Percentiles rank a stretch among this genome's conserved stretches.
phyloP scores from a whole-genome alignment of 257 asterid genomes.

The Linderniella brevidens region DNA sequence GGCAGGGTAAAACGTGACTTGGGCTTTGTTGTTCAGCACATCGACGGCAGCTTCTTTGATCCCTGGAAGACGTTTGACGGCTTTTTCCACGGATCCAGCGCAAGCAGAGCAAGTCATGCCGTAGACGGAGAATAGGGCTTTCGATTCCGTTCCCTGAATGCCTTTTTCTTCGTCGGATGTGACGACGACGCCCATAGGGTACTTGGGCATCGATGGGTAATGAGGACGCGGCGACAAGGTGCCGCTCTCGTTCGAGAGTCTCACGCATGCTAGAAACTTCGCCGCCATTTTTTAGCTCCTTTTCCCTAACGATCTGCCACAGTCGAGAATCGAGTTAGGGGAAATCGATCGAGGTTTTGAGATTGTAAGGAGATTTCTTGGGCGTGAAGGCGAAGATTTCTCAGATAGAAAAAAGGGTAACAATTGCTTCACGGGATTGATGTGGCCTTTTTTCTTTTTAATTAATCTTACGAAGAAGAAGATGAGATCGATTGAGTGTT shows the following conservation, averaged over 20 bases:
- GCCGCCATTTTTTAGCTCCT: constrained; percentile 19
- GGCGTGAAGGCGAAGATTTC: no score
- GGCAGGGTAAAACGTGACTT: background rate
- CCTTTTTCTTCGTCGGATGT: constrained; percentile 26
- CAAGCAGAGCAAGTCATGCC: constrained; percentile 96
- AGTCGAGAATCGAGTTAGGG: no score
- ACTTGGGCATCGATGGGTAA: constrained; percentile 36
- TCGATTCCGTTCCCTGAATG: constrained; percentile 25
- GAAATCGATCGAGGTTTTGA: no score
- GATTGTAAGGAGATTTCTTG: no score
- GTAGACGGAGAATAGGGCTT: constrained; percentile 40
- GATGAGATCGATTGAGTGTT: no score
- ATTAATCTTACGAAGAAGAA: no score
- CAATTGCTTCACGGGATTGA: no score
- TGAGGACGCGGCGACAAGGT: constrained; percentile 27
- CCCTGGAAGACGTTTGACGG: constrained; percentile 72
- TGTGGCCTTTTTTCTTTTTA: no score
- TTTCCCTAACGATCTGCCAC: background rate
- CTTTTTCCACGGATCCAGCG: constrained; percentile 77
- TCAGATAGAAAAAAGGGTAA: no score
- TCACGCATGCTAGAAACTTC: constrained; percentile 26
- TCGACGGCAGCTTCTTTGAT: constrained; percentile 41
- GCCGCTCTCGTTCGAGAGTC: constrained; percentile 14
- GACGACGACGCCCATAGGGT: constrained; percentile 12
- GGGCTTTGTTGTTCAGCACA: background rate